Base-by-base conservation (phyloP, 106 monocot genomes). In the Acorus gramineus region DNA sequence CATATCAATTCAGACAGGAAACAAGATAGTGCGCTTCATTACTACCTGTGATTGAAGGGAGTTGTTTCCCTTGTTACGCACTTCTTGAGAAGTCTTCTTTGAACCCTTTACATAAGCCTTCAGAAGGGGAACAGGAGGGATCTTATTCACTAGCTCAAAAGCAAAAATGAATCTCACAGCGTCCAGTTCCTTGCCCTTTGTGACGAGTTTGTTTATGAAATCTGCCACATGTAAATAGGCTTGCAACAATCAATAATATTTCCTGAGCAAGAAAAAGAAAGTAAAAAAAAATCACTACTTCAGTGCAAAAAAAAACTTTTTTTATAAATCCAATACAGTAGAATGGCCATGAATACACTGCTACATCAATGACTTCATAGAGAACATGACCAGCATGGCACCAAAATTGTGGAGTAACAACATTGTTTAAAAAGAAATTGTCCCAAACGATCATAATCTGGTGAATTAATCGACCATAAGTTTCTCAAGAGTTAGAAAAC, bases 151-250 rank as follows among this genome's bases (percentile, higher is more conserved):
- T 50, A 79, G 47, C 45, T 81, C 63, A 60, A 81, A 78, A 55
- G 78, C 75, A 66, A 62, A 70, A 13, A 75, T 42, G 61, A 78
- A 86, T 64, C 76, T 86, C 48, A 81, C 76, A 76, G 85, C 85
- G 67, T 81, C 85, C n/a, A 86, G 72, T 52, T 78, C 72, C 70
- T 72, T 81, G 42, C 81, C 78, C 62, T 81, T 76, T 12, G 49
- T 78, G 50, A 55, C 70, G 49, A 81, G 60, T 67, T 81, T 81
- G 76, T 79, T 69, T 56, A 86, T 79, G 51, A 86, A 70, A 66
- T 79, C 85, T 86, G 81, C 59, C 63, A 79, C 68, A 84, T 69
- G 73, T 60, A 78, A 69, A 73, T 66, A 66, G 73, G 73, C 70
- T 70, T 76, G 76, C 14, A 59, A n/a, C 12, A 70, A 50, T 69